Evolutionary conservation across 371 early-diverging fungal genomes (phyloP).

Genomic region (Mortierella sp.): DNA sequence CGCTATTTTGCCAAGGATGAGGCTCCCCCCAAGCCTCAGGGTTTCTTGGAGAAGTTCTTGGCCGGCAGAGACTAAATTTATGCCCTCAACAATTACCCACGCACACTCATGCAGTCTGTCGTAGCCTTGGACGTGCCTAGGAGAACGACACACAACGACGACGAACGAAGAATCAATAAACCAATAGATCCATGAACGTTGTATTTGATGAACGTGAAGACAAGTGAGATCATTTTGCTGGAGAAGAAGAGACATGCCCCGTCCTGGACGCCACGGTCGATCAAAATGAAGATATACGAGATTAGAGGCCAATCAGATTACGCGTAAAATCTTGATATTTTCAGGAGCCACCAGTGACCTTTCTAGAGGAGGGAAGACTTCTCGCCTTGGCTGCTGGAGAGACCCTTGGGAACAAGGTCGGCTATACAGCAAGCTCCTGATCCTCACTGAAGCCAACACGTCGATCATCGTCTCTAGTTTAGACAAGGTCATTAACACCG

Average conservation of each 20-base stretch:
- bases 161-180: background rate
- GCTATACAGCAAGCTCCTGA: background rate
- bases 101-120: background rate
- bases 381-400: background rate
- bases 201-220: too few species aligned
- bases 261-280: background rate
- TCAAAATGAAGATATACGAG: background rate
- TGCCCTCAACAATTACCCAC: background rate
- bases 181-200: background rate
- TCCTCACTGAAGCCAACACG: background rate
- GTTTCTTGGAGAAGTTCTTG: conserved; percentile 89
- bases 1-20: conserved; percentile 90
- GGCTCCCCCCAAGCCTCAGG: conserved; percentile 77
- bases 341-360: background rate
- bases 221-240: background rate
- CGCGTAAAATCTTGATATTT: background rate
- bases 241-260: background rate
- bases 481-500: too few species aligned
- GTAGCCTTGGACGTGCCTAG: background rate
- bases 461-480: background rate
- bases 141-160: background rate
- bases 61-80: conserved; percentile 72
- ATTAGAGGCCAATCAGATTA: background rate
- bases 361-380: too few species aligned
- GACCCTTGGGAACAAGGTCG: background rate